Percentiles rank a stretch among this genome's conserved stretches.
Conservation (phyloP, 257 asterid species). For the Solanum pinnatisectum region DNA sequence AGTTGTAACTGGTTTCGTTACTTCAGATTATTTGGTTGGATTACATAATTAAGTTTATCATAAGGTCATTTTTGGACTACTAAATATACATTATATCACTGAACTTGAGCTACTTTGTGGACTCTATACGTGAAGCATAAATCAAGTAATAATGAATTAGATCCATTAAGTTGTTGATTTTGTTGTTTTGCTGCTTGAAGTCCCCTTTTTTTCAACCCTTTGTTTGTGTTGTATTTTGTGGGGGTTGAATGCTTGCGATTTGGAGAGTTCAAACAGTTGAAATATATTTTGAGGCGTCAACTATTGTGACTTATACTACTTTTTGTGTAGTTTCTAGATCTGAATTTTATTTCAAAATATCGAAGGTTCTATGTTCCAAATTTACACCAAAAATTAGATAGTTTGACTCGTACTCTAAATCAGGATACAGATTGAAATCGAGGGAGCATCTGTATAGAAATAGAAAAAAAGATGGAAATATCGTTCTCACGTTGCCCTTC, state of each 20-base stretch:
- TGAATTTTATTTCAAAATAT: neutral
- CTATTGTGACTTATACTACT: neutral
- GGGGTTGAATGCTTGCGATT: neutral
- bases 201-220: neutral
- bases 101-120: neutral
- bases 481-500: neutral
- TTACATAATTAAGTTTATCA: neutral
- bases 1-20: neutral
- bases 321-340: neutral
- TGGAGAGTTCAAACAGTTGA: neutral
- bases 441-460: neutral
- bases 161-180: neutral
- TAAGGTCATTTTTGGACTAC: neutral
- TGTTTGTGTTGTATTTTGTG: neutral
- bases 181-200: neutral
- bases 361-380: neutral
- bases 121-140: neutral
- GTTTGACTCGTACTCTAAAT: neutral
- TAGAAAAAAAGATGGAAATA: neutral
- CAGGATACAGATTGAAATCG: neutral
- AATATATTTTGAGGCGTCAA: neutral
- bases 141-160: neutral
- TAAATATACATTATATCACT: neutral
- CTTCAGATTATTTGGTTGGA: neutral
- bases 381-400: neutral